Conservation (phyloP, 108 stramenopile genomes). For the Cylindrotheca closterium region DNA sequence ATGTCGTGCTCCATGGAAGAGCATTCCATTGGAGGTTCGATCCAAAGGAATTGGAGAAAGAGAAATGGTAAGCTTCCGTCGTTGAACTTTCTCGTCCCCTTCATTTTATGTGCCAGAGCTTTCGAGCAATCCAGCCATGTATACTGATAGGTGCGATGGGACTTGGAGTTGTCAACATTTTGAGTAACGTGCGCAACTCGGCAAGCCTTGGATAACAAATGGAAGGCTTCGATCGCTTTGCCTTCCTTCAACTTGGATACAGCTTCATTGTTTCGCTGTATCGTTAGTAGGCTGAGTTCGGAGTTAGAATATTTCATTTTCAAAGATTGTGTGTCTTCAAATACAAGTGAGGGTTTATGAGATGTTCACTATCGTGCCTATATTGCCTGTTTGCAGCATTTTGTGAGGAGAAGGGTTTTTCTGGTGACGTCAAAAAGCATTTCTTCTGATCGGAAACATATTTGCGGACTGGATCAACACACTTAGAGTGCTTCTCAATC, state of each 20-base stretch:
- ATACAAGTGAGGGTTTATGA: too few relatives aligned
- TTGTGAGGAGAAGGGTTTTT: too few relatives aligned
- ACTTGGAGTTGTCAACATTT: slow-evolving; percentile 2
- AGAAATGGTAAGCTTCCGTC: slow-evolving; percentile 13
- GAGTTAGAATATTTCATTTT: too few relatives aligned
- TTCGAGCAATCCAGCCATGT: slow-evolving; percentile 17
- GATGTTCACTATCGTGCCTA: too few relatives aligned
- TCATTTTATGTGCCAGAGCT: slow-evolving; percentile 1
- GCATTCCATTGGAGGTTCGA: slow-evolving; percentile 9
- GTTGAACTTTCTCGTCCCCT: slow-evolving; percentile 1
- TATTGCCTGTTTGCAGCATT: too few relatives aligned
- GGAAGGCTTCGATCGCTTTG: not conserved
- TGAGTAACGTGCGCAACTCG: not conserved
- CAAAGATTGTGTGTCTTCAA: too few relatives aligned
- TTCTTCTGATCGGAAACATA: too few relatives aligned
- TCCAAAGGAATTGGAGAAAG: slow-evolving; percentile 11
- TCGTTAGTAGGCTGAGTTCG: too few relatives aligned
- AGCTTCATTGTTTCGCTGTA: slow-evolving; percentile 20
- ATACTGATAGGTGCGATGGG: slow-evolving; percentile 9
- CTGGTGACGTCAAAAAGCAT: too few relatives aligned
- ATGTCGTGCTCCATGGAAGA: too few relatives aligned
- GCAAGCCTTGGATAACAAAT: slow-evolving; percentile 14
- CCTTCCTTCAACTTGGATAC: slow-evolving; percentile 12
- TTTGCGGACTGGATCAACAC: too few relatives aligned
- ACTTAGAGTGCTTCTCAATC: too few relatives aligned